Base-by-base conservation (phyloP, 208 protist species). In the Trypanosoma congolense region DNA sequence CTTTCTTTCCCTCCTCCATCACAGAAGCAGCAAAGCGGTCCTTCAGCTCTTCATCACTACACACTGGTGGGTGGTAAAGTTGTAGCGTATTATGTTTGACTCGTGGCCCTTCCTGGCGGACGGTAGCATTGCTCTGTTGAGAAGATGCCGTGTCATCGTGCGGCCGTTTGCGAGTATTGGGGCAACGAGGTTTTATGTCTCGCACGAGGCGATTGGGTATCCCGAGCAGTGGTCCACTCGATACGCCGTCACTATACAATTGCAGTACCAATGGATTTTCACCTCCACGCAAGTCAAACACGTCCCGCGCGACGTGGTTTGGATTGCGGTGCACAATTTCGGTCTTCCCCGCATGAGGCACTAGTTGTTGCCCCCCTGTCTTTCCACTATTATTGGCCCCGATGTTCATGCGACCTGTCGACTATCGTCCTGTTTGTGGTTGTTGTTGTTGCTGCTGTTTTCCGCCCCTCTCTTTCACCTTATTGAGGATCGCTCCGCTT, bases 231-330 rank as follows among this genome's bases (percentile, higher is more conserved):
- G 69, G 56, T 24, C 75, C 77, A 49, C 83, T 87, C 53, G 63
- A 65, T 31, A 77, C 28, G 47, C 78, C 75, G 58, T 88, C 80
- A 63, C 74, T 74, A 70, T 93, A 92, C 29, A 95, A 64, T 1
- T 78, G 80, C 30, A 29, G 40, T 2, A 81, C 43, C 4, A 95
- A 70, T n/a, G 83, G 84, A 56, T 95, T 95, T 29, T 61, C 45
- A n/a, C 58, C 53, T 16, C 77, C 70, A 47, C 73, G 80, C 21
- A 70, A 68, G 33, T 95, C 89, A 16, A 73, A 73, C 2, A 80
- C 83, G 45, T 92, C 83, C 60, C 78, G 86, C 10, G 89, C 87
- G 25, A 95, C 79, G 70, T 92, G 89, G 38, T 80, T 75, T 1
- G 89, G 89, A 58, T 95, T 95, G 45, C 89, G 82, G 54, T 90